phyloP scores from a whole-genome alignment of 78 protist genomes.

The Emiliania huxleyi region DNA sequence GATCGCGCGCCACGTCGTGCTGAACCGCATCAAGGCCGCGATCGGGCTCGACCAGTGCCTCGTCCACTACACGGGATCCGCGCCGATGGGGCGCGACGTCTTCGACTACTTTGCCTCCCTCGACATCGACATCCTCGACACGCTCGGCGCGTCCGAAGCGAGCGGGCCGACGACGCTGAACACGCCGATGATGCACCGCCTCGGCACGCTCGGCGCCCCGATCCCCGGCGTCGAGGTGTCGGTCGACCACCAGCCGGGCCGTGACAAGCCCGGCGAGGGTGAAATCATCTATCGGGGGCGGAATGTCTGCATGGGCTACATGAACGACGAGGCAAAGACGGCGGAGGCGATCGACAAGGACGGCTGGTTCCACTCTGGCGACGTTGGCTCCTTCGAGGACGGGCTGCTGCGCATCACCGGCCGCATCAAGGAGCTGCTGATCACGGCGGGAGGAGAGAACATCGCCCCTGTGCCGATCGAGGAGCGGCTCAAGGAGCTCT shows the following conservation, averaged over 20 bases:
- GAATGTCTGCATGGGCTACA: slow-evolving; percentile 19
- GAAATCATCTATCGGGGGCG: slow-evolving; percentile 36
- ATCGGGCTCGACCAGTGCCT: slow-evolving; percentile 70
- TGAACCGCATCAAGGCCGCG: slow-evolving; percentile 52
- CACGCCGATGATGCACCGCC: neutral
- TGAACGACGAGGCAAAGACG: slow-evolving; percentile 36
- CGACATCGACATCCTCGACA: slow-evolving; percentile 70
- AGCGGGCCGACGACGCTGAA: neutral
- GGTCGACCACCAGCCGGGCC: neutral
- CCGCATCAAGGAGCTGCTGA: slow-evolving; percentile 84
- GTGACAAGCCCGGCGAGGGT: slow-evolving; percentile 7
- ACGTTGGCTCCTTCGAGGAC: slow-evolving; percentile 70
- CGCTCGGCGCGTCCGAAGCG: slow-evolving; percentile 80
- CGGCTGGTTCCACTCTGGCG: slow-evolving; percentile 87
- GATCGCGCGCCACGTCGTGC: slow-evolving; percentile 55
- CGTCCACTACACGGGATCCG: slow-evolving; percentile 63
- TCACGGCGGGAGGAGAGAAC: slow-evolving; percentile 93
- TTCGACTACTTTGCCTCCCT: slow-evolving; percentile 67
- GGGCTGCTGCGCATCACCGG: slow-evolving; percentile 76
- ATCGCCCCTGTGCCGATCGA: slow-evolving; percentile 84
- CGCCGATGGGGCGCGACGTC: slow-evolving; percentile 69
- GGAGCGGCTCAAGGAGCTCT: slow-evolving; percentile 51
- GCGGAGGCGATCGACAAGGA: slow-evolving; percentile 69
- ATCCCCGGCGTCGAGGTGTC: slow-evolving; percentile 53
- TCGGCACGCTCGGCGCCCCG: neutral